Evolutionary conservation across 2,329 filamentous ascomycete species (phyloP), one percentile per base, ranked within the genome.

Genomic region (Colletotrichum aenigma): DNA sequence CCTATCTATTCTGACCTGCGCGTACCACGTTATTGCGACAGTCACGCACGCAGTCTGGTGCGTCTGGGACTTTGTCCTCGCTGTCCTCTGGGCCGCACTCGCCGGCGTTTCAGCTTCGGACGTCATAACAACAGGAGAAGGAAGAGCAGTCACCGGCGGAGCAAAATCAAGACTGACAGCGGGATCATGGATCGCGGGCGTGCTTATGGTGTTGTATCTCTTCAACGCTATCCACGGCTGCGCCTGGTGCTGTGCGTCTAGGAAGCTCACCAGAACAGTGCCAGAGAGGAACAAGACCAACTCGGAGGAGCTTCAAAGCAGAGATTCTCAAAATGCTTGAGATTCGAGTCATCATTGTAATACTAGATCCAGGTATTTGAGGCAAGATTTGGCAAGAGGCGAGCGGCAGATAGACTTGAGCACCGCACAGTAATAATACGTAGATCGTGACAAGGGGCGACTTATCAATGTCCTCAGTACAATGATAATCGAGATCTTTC

Each of bases 81-180:
- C 71, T 21, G 34, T 75, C 15, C 64, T 76, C 62, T 75, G 75
- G 75, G 75, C 71, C 36, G 75, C 75, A 13, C 66, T 76, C 26
- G 66, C 61, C 24, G 75, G 75, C 16, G 18, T 64, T 4, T 76
- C 72, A 4, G 65, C 55, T 8, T 18, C 67, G 18, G 24, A 48
- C 6, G 15, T 71, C 7, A 48, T 48, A 5, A 18, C 26, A 13
- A 48, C 26, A 16, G 62, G 67, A 15, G 28, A 71, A 6, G 38
- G 28, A 2, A 10, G 1, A 3, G 10, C 15, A 6, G 43, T 70
- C 4, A 36, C 61, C 4, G 55, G 66, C 5, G 38, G 9, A 9
- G 6, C 62, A 6, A 67, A 32, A 3, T 43, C 52, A 7, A 71
- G 75, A 26, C 28, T 71, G 15, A 68, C 67, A 7, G 75, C 67